These are phyloP conservation scores for Dactylellina sp. DNA, from an alignment of 2,329 filamentous ascomycete species.

Conservation along the genomic window DNA sequence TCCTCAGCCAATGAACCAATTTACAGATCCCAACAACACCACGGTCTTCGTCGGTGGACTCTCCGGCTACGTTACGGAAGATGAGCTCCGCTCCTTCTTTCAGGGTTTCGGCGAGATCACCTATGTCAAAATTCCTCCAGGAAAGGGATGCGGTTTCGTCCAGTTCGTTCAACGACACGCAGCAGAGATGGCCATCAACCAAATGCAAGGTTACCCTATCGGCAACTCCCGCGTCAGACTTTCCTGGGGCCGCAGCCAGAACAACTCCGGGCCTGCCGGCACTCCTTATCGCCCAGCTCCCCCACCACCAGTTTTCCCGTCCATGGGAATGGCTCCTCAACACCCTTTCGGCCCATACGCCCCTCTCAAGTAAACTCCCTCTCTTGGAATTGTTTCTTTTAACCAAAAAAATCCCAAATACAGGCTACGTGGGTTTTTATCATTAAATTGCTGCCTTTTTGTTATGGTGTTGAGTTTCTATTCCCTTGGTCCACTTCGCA, in stretches of 20 bases:
- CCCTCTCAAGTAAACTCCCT: conserved; percentile 61
- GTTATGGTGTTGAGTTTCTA: conserved; percentile 29
- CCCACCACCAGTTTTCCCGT: conserved; percentile 78
- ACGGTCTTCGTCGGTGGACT: conserved; percentile 98
- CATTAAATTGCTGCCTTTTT: conserved; percentile 24
- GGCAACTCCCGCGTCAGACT: conserved; percentile 97
- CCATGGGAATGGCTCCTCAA: conserved; percentile 68
- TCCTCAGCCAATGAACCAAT: conserved; percentile 95
- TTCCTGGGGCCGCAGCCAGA: conserved; percentile 97
- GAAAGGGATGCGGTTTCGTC: conserved; percentile 98
- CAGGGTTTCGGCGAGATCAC: conserved; percentile 99
- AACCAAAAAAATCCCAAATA: conserved; percentile 46
- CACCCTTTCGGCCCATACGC: conserved; percentile 60
- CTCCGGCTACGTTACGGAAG: conserved; percentile 97
- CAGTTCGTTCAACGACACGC: conserved; percentile 99
- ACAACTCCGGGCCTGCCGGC: conserved; percentile 96
- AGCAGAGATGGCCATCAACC: conserved; percentile 99
- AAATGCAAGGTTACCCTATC: conserved; percentile 99
- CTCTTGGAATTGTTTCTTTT: conserved; percentile 27
- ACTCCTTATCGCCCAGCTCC: conserved; percentile 97
- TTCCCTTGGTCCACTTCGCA: conserved; percentile 32
- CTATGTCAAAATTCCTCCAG: conserved; percentile 99
- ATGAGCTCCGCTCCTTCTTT: conserved; percentile 99
- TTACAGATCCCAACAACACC: conserved; percentile 99
- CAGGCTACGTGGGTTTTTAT: conserved; percentile 55